Conservation (phyloP, 257 asterid genomes). For the Solanum chiquidenum region DNA sequence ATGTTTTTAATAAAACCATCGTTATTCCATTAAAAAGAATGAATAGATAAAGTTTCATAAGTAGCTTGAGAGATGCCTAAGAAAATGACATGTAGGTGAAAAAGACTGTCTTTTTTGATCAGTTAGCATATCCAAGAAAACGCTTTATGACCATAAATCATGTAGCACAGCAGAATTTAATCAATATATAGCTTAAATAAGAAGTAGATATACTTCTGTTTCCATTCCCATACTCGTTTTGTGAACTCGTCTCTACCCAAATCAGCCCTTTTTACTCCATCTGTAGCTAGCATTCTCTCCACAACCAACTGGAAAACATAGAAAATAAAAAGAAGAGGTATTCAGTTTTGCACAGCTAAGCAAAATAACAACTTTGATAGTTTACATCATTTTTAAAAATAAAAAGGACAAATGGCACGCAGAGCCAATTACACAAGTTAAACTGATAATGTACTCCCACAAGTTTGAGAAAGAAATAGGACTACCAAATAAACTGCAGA, state of each 20-base stretch:
- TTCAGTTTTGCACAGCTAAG: not conserved
- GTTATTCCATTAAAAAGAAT: not conserved
- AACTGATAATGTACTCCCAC: not conserved
- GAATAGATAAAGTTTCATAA: not conserved
- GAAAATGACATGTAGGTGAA: not conserved
- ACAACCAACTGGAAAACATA: constrained; percentile 71
- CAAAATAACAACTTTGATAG: not conserved
- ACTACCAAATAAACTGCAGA: not conserved
- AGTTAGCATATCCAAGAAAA: not conserved
- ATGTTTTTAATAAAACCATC: not conserved
- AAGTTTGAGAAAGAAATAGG: not conserved
- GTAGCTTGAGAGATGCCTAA: not conserved
- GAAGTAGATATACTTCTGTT: constrained; percentile 62
- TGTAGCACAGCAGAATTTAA: not conserved
- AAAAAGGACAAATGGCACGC: not conserved
- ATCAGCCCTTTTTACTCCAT: constrained; percentile 84
- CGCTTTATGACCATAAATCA: not conserved
- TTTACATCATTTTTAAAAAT: not conserved
- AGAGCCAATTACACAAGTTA: not conserved
- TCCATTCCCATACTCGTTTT: constrained; percentile 96
- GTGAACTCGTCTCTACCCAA: constrained; percentile 89
- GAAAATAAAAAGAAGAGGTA: not conserved
- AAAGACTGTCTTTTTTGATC: not conserved
- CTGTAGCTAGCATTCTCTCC: constrained; percentile 90
- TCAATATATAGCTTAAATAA: constrained; percentile 4